Conservation (phyloP, 768 basidiomycete species). For the Psilocybe cubensis region DNA sequence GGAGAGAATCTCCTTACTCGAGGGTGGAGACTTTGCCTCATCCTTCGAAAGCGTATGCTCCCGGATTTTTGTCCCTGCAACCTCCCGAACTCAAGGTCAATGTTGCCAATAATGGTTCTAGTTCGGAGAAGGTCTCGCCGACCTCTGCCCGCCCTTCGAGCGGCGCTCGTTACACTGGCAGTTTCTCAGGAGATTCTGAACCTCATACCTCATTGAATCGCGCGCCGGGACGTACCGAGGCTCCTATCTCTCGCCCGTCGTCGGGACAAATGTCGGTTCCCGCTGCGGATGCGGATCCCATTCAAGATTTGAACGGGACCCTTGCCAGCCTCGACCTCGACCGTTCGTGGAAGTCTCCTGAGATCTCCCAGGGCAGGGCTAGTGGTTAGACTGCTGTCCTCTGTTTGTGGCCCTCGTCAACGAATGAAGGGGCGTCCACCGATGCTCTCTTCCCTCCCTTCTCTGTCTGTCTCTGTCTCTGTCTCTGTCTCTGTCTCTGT, state of each 20-base stretch:
- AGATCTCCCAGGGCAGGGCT: constrained; percentile 18
- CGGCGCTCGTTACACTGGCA: constrained; percentile 48
- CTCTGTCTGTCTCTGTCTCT: background rate
- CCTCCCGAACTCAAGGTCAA: constrained; percentile 41
- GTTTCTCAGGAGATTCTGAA: constrained; percentile 49
- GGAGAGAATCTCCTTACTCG: constrained; percentile 38
- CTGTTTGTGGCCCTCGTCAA: background rate
- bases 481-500: no score
- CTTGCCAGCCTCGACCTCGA: constrained; percentile 77
- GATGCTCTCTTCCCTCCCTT: background rate
- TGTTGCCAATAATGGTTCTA: constrained; percentile 12
- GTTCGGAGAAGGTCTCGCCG: constrained; percentile 43
- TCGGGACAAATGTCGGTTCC: constrained; percentile 45
- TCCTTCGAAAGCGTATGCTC: constrained; percentile 51
- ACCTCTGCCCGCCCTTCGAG: constrained; percentile 46
- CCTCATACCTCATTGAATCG: constrained; percentile 42
- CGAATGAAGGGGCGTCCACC: background rate
- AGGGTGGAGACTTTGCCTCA: constrained; percentile 49
- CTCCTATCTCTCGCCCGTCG: constrained; percentile 54
- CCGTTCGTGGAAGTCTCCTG: constrained; percentile 27
- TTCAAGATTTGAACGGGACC: constrained; percentile 77
- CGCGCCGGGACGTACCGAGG: constrained; percentile 45
- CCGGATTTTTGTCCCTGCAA: constrained; percentile 48
- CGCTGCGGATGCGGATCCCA: constrained; percentile 48
- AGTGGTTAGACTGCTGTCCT: background rate